These are phyloP conservation scores for Acanthamoeba healyi DNA, from an alignment of 208 protist genomes.

Conservation along the genomic window DNA sequence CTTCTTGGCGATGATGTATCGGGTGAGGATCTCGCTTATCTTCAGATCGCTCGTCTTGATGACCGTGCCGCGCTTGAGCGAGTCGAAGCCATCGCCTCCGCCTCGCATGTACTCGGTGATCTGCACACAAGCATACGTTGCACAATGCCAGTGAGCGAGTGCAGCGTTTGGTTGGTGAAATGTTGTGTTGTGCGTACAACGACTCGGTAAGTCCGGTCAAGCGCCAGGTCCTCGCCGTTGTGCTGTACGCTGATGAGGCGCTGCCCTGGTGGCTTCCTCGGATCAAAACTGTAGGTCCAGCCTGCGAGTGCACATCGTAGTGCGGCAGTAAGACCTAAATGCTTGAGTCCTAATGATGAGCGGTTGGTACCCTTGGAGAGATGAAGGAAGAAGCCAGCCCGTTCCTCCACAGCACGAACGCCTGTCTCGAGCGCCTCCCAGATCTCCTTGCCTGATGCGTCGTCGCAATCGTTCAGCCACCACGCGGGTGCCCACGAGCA, in stretches of 20 bases:
- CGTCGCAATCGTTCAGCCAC: too few species aligned
- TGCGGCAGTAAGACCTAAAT: not conserved
- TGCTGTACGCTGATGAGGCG: not conserved
- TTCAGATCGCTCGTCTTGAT: not conserved
- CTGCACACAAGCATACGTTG: not conserved
- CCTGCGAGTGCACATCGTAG: not conserved
- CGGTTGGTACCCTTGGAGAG: slow-evolving; percentile 15
- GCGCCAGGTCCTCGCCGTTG: not conserved
- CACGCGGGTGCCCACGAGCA: too few species aligned
- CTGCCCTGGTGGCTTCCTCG: slow-evolving; percentile 26
- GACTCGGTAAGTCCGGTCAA: slow-evolving; percentile 28
- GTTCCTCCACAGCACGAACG: slow-evolving; percentile 13
- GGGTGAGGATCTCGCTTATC: slow-evolving; percentile 24
- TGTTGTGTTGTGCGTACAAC: too few species aligned
- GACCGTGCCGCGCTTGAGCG: slow-evolving; percentile 35
- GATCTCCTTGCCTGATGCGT: slow-evolving; percentile 47
- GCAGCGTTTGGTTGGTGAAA: too few species aligned
- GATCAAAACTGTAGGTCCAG: slow-evolving; percentile 56
- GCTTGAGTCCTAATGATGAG: not conserved
- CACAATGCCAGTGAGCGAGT: not conserved
- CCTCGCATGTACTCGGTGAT: slow-evolving; percentile 67
- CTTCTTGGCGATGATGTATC: slow-evolving; percentile 63
- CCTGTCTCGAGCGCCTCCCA: slow-evolving; percentile 47
- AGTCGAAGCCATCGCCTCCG: slow-evolving; percentile 44
- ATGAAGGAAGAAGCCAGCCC: slow-evolving; percentile 58